A percentile compares a stretch with the other conserved stretches of the same genome.
phyloP scores from a whole-genome alignment of 495 filamentous ascomycete species.

The Letharia lupina region DNA sequence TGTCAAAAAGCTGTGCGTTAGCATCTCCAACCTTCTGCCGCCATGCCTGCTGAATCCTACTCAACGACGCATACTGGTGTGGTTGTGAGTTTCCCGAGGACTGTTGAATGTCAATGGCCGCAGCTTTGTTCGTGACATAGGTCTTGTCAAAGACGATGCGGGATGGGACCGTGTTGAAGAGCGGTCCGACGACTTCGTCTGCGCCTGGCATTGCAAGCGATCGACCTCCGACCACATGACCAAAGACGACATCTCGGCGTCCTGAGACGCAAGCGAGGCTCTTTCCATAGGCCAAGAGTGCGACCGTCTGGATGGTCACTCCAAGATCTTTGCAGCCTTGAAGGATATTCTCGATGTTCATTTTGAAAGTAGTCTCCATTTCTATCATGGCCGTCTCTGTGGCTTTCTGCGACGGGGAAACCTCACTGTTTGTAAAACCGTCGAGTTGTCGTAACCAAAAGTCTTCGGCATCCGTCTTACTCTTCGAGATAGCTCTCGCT shows the following conservation, averaged over 20 bases:
- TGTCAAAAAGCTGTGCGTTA: conserved; percentile 63
- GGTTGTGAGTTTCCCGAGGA: conserved; percentile 23
- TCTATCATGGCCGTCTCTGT: background rate
- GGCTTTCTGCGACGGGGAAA: background rate
- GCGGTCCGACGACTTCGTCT: conserved; percentile 67
- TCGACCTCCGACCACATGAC: conserved; percentile 57
- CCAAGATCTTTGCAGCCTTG: conserved; percentile 18
- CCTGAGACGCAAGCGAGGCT: conserved; percentile 18
- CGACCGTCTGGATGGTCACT: conserved; percentile 27
- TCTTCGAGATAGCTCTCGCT: conserved; percentile 13
- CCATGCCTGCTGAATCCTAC: conserved; percentile 26
- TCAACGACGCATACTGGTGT: conserved; percentile 27
- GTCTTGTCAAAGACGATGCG: conserved; percentile 36
- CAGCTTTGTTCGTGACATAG: conserved; percentile 11
- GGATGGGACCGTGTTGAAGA: conserved; percentile 87
- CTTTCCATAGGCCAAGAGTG: conserved; percentile 26
- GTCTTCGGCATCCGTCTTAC: conserved; percentile 24
- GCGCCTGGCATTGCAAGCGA: conserved; percentile 54
- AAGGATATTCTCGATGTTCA: conserved; percentile 15
- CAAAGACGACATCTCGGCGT: conserved; percentile 28
- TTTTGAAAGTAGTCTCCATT: conserved; percentile 14
- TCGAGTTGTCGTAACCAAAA: conserved; percentile 36
- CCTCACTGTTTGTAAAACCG: conserved; percentile 1
- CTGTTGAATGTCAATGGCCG: conserved; percentile 19
- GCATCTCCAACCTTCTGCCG: conserved; percentile 20